A percentile compares a stretch with the other conserved stretches of the same genome.
phyloP scores from a whole-genome alignment of 2,329 filamentous ascomycete genomes.

The Fusarium paranaense region DNA sequence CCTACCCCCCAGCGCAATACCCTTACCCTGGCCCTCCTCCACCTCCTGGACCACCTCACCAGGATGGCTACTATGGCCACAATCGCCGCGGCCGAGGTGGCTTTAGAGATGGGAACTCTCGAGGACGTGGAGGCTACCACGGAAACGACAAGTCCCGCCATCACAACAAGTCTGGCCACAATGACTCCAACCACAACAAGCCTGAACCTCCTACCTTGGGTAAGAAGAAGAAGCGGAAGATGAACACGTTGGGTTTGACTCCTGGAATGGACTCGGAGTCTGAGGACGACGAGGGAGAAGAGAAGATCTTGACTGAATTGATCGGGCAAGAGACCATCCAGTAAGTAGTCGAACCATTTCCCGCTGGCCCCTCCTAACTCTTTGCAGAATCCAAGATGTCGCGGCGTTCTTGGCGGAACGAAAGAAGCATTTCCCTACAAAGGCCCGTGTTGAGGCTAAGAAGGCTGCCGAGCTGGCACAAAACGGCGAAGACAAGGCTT shows the following conservation, averaged over 20 bases:
- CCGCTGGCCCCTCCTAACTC: slow-evolving; percentile 17
- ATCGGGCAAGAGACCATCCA: slow-evolving; percentile 67
- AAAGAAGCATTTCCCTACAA: slow-evolving; percentile 83
- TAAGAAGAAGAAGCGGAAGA: slow-evolving; percentile 79
- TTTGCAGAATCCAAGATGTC: slow-evolving; percentile 73
- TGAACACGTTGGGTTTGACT: slow-evolving; percentile 78
- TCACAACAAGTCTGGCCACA: slow-evolving; percentile 55
- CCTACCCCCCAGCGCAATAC: slow-evolving; percentile 50
- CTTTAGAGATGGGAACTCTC: slow-evolving; percentile 51
- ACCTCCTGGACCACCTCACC: slow-evolving; percentile 49
- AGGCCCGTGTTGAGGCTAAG: slow-evolving; percentile 74
- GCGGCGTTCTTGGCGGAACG: slow-evolving; percentile 85
- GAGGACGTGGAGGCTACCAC: slow-evolving; percentile 55
- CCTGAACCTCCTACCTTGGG: slow-evolving; percentile 59
- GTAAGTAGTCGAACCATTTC: slow-evolving; percentile 54
- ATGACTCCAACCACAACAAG: slow-evolving; percentile 46
- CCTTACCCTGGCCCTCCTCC: slow-evolving; percentile 56
- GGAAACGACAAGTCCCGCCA: slow-evolving; percentile 59
- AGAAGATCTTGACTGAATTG: slow-evolving; percentile 71
- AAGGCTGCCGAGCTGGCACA: slow-evolving; percentile 61
- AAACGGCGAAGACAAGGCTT: slow-evolving; percentile 71
- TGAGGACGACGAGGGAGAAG: slow-evolving; percentile 77
- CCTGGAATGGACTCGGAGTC: slow-evolving; percentile 72
- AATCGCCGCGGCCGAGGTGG: slow-evolving; percentile 51
- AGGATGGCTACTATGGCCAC: slow-evolving; percentile 52